A percentile compares a stretch with the other conserved stretches of the same genome.
These are phyloP conservation scores for Teratosphaeria viscida DNA, from an alignment of 2,329 filamentous ascomycete species.

Conservation along the genomic window DNA sequence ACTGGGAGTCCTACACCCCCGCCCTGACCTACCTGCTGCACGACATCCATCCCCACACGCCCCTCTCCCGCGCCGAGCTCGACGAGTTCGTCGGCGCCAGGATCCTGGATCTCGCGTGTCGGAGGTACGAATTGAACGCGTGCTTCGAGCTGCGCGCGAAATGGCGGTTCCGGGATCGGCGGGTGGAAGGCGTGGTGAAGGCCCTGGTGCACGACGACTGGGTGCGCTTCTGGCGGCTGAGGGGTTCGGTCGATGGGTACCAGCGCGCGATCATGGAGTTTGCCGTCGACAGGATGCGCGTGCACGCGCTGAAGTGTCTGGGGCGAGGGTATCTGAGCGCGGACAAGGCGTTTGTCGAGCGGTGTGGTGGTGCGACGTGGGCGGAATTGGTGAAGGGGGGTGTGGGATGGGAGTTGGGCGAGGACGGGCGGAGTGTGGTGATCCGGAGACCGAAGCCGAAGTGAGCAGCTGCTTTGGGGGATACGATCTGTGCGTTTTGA, in stretches of 20 bases:
- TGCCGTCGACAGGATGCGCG: constrained; percentile 62
- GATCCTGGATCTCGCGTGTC: constrained; percentile 80
- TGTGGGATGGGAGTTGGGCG: constrained; percentile 75
- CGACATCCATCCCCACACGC: constrained; percentile 55
- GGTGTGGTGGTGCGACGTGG: constrained; percentile 60
- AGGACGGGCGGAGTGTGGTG: constrained; percentile 52
- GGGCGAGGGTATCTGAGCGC: constrained; percentile 70
- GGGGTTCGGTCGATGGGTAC: constrained; percentile 67
- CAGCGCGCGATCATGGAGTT: constrained; percentile 70
- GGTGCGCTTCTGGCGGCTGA: constrained; percentile 62
- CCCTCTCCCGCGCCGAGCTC: constrained; percentile 59
- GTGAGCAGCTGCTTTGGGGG: constrained; percentile 3
- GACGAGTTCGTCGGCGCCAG: constrained; percentile 72
- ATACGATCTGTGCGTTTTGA: background rate
- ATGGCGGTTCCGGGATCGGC: constrained; percentile 53
- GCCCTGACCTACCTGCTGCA: constrained; percentile 71
- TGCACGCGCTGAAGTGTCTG: constrained; percentile 76
- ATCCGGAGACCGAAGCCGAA: constrained; percentile 54
- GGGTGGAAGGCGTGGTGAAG: constrained; percentile 57
- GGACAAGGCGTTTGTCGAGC: constrained; percentile 59
- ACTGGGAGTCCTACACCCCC: constrained; percentile 82
- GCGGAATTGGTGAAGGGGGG: constrained; percentile 57
- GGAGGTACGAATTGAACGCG: constrained; percentile 61
- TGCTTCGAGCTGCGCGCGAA: constrained; percentile 57
- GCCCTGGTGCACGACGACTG: constrained; percentile 76